A percentile compares a stretch with the other conserved stretches of the same genome.
These are phyloP conservation scores for Pseudogymnoascus sp. DNA, from an alignment of 2,329 filamentous ascomycete genomes.

Conservation along the genomic window DNA sequence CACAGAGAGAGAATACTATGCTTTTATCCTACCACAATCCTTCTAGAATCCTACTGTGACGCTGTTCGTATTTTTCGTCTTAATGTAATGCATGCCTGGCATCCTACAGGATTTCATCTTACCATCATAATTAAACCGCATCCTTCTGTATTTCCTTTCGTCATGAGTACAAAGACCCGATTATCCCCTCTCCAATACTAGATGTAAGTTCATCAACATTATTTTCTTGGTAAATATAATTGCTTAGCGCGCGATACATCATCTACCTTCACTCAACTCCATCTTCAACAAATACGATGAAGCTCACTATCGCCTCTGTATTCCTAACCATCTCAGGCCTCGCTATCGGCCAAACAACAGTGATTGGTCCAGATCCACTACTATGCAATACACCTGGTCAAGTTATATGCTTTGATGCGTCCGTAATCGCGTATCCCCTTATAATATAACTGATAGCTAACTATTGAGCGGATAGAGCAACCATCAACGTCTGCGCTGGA, in stretches of 20 bases:
- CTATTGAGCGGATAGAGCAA: neutral
- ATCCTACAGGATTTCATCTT: neutral
- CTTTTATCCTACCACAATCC: neutral
- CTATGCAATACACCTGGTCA: too few species aligned
- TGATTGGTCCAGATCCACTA: too few species aligned
- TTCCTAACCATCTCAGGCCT: neutral
- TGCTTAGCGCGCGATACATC: neutral
- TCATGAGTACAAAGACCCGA: neutral
- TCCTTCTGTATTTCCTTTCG: neutral
- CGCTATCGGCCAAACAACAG: neutral
- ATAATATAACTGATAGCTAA: neutral
- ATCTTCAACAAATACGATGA: neutral
- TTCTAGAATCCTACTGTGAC: neutral
- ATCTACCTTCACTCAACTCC: neutral
- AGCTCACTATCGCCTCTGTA: neutral
- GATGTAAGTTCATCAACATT: neutral
- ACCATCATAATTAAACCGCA: neutral
- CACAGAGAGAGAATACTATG: too few species aligned
- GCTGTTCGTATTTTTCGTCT: neutral
- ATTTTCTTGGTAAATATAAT: neutral
- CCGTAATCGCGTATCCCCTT: neutral
- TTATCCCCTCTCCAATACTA: neutral
- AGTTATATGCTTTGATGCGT: neutral
- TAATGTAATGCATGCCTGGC: neutral
- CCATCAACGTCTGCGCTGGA: too few species aligned